Evolutionary conservation across 2,329 filamentous ascomycete genomes (phyloP), one percentile per base, ranked within the genome.

Genomic region (Clonostachys byssicola): DNA sequence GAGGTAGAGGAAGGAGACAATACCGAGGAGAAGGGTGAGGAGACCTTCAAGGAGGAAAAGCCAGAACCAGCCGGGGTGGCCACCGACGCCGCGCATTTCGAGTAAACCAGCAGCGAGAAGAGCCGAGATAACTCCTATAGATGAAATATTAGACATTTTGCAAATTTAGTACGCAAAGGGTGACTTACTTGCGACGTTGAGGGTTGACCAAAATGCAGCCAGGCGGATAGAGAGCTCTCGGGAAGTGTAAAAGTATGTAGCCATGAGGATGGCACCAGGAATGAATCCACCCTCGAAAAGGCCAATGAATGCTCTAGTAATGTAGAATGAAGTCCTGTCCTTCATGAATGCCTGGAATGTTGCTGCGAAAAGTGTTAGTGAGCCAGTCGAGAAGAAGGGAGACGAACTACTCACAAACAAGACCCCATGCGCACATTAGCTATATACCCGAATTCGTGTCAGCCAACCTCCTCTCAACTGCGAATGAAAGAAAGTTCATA

Each of bases 221-320:
- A 90, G 70, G 0, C 87, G 78, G 34, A 79, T 74, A 0, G 85
- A 83, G 1, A 90, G 67, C 58, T 90, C 86, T 45, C 72, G 74
- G 2, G 79, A 80, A 5, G 78, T 89, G 67, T 88, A 90, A 64
- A 86, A 90, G 62, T 89, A 89, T 3, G 80, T 83, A 2, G 86
- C 71, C 60, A 86, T 88, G 2, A 86, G 68, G 44, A 86, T 79
- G 12, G 75, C 77, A 52, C 75, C 77, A 3, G 78, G 78, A 45
- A 82, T 81, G 53, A 81, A 82, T 4, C 78, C 78, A 12, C 75
- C 75, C 54, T 81, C 76, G 44, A 71, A 77, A 3, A 75, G 57
- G 1, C 78, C 78, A 14, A 82, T 73, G 13, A 81, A 55, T 4
- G 78, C 69, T 2, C 78, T 68, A 0, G 75, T 77, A 5, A 71